A percentile compares a stretch with the other conserved stretches of the same genome.
phyloP scores from a whole-genome alignment of 2,329 filamentous ascomycete species.

The Coniochaeta hoffmannii region DNA sequence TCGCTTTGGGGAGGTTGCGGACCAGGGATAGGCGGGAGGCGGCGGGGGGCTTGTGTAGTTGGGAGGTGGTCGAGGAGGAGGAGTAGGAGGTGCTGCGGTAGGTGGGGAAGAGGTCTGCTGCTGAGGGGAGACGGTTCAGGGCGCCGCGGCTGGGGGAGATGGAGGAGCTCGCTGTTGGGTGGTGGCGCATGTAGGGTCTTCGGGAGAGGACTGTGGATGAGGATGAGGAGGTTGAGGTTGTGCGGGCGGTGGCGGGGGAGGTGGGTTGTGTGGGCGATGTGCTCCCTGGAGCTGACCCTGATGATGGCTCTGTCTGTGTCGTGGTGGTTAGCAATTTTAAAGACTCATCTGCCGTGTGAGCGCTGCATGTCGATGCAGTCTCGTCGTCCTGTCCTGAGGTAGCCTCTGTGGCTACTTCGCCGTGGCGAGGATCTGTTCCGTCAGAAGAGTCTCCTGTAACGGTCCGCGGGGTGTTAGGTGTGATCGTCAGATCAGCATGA shows the following conservation, averaged over 20 bases:
- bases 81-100: slow-evolving; percentile 30
- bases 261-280: neutral
- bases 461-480: neutral
- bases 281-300: neutral
- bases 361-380: neutral
- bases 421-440: neutral
- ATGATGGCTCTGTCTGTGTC: neutral
- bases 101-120: slow-evolving; percentile 51
- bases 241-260: neutral
- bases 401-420: neutral
- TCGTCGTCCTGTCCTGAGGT: neutral
- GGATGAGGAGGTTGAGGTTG: slow-evolving; percentile 1
- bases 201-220: slow-evolving; percentile 22
- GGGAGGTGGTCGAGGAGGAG: slow-evolving; percentile 7
- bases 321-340: neutral
- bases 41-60: slow-evolving; percentile 19
- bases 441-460: neutral
- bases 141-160: slow-evolving; percentile 40
- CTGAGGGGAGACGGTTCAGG: slow-evolving; percentile 60
- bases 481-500: neutral
- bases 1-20: slow-evolving; percentile 49
- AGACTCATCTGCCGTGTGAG: neutral
- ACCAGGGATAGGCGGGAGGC: slow-evolving; percentile 31
- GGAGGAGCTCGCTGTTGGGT: slow-evolving; percentile 41
- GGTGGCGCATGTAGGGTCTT: slow-evolving; percentile 39